These are phyloP conservation scores for Ophiostoma populinum DNA, from an alignment of 2,329 filamentous ascomycete species.

Conservation along the genomic window DNA sequence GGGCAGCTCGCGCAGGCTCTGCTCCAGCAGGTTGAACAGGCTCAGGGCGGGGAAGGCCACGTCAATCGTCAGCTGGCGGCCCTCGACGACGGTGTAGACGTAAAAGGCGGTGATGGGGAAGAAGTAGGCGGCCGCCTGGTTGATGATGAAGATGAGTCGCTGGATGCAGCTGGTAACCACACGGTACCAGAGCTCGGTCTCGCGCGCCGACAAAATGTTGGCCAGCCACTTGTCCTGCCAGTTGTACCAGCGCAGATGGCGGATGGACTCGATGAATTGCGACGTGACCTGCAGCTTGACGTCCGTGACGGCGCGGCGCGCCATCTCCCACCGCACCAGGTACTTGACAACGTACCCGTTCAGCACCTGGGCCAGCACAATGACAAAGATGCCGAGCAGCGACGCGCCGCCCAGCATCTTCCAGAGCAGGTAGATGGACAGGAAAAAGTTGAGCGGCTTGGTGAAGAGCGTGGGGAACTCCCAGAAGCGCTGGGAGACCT, in stretches of 20 bases:
- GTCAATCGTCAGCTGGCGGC: constrained; percentile 53
- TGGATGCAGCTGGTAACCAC: constrained; percentile 46
- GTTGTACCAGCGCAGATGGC: constrained; percentile 65
- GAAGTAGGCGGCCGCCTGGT: constrained; percentile 51
- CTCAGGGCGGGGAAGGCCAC: constrained; percentile 76
- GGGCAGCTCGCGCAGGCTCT: constrained; percentile 57
- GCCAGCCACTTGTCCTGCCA: constrained; percentile 64
- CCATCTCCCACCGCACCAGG: constrained; percentile 51
- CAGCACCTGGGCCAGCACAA: constrained; percentile 49
- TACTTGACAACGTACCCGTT: constrained; percentile 51
- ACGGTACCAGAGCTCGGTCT: constrained; percentile 47
- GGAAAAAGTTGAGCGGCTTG: constrained; percentile 57
- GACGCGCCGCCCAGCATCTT: constrained; percentile 66
- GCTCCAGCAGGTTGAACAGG: constrained; percentile 60
- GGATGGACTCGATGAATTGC: constrained; percentile 74
- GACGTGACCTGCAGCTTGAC: constrained; percentile 61
- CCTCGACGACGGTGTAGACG: constrained; percentile 58
- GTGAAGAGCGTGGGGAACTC: constrained; percentile 63
- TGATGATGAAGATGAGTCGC: constrained; percentile 48
- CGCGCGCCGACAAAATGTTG: constrained; percentile 49
- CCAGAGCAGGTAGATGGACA: constrained; percentile 61
- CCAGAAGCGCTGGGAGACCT: constrained; percentile 74
- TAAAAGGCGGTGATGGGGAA: constrained; percentile 72
- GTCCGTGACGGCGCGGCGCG: constrained; percentile 59
- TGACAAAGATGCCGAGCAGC: constrained; percentile 52